Evolutionary conservation across 495 filamentous ascomycete species (phyloP).

Genomic region (Hypoxylon lienhwacheense): DNA sequence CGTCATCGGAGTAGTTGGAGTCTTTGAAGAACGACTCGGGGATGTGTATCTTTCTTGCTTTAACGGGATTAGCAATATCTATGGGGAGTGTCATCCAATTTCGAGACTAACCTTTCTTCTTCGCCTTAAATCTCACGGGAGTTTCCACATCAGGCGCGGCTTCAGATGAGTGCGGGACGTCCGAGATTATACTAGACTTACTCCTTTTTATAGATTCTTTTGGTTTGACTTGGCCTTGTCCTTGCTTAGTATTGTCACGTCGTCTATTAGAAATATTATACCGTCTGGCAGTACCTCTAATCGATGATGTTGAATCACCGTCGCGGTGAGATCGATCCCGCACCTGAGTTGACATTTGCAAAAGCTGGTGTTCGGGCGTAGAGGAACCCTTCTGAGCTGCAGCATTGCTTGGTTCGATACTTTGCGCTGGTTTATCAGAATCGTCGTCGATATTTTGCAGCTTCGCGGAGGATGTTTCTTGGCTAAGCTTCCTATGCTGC

Average conservation of each 20-base stretch:
- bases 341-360: neutral
- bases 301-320: neutral
- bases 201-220: neutral
- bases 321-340: neutral
- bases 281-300: neutral
- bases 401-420: neutral
- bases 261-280: neutral
- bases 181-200: neutral
- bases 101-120: conserved; percentile 5
- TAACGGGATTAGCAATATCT: neutral
- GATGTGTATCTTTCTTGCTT: neutral
- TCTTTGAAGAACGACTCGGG: neutral
- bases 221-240: neutral
- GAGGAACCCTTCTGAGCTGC: neutral
- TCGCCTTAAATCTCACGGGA: neutral
- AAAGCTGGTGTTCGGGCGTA: neutral
- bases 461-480: neutral
- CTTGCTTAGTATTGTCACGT: neutral
- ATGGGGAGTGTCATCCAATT: neutral
- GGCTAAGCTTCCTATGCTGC: neutral
- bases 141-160: neutral
- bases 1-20: conserved; percentile 8
- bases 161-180: neutral
- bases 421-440: neutral
- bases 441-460: neutral